These are phyloP conservation scores for Talaromyces trachyspermus DNA, from an alignment of 495 filamentous ascomycete species.

Conservation along the genomic window DNA sequence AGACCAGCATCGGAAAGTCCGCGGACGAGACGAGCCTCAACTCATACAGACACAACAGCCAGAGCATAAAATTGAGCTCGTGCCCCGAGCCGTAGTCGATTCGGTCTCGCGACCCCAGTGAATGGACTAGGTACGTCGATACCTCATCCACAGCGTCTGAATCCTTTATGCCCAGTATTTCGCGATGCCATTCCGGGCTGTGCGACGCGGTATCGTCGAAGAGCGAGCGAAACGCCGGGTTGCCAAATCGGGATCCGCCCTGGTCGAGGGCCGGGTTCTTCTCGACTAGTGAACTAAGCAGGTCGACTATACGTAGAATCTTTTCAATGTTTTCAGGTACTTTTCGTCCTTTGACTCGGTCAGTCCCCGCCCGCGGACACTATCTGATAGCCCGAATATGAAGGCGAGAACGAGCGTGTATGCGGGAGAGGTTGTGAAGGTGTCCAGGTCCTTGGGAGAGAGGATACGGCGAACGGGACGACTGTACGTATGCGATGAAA, in stretches of 20 bases:
- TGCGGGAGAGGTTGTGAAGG: conserved; percentile 73
- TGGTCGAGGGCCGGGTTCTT: conserved; percentile 73
- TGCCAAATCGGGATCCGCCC: conserved; percentile 86
- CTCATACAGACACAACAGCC: conserved; percentile 84
- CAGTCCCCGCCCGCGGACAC: conserved; percentile 66
- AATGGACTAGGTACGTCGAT: conserved; percentile 71
- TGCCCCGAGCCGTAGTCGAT: conserved; percentile 97
- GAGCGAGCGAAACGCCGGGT: conserved; percentile 79
- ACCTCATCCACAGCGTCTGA: conserved; percentile 57
- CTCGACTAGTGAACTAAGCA: conserved; percentile 53
- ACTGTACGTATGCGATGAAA: conserved; percentile 53
- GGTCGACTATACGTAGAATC: conserved; percentile 64
- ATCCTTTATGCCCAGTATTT: conserved; percentile 45
- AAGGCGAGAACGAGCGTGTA: conserved; percentile 73
- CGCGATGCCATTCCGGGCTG: conserved; percentile 31
- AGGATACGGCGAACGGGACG: conserved; percentile 71
- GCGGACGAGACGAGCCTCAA: conserved; percentile 53
- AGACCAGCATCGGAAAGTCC: conserved; percentile 66
- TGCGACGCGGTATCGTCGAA: conserved; percentile 61
- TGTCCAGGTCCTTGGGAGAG: conserved; percentile 66
- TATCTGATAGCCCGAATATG: conserved; percentile 78
- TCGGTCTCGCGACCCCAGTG: conserved; percentile 77
- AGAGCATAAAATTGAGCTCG: conserved; percentile 92
- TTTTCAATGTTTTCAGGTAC: conserved; percentile 49
- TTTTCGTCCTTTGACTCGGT: conserved; percentile 51